Evolutionary conservation across 768 basidiomycete genomes (phyloP), one percentile per base, ranked within the genome.

Genomic region (Polyporus arcularius): DNA sequence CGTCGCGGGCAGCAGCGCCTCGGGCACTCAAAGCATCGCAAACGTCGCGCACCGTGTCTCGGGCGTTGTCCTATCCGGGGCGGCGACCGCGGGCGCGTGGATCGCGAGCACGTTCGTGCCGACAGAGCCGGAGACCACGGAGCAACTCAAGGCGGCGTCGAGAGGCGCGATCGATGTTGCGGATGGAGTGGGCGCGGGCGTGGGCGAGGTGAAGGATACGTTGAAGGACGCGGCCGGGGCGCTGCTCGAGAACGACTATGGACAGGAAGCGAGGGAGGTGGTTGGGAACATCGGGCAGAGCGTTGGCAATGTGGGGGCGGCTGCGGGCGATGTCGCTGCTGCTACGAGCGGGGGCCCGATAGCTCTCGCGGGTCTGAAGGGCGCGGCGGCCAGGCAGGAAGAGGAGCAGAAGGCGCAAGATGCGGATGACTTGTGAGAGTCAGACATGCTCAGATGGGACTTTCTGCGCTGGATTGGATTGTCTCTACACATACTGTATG

Each of bases 51-150:
- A 63, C 39, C 49, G 59, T 40, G 49, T 66, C 14, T 58, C 62
- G 4, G 48, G 45, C 41, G 53, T 55, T 10, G 63, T 70, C 16
- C 59, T 60, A 39, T 59, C 65, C 32, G 69, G 58, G 1, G 69
- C 69, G 2, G 57, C 65, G n/a, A 47, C 56, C 7, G 69, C 69
- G 1, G 65, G 69, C 47, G 65, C 67, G 12, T 70, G 67, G 67
- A 41, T 70, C 46, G 59, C 69, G 18, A 55, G 60, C 42, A 60
- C 61, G 14, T 31, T 64, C 55, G 67, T 65, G 0, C 62, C 65
- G 28, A 63, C 62, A 1, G 60, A 60, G 3, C 53, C 60, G 26
- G 40, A 48, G 4, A 62, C 59, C 7, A 60, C 58, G 15, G 65
- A 64, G 10, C 43, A 61, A 40, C 58, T 67, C 28, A 38, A 55